Evolutionary conservation across 2,329 filamentous ascomycete species (phyloP).

Genomic region (Neurospora crassa): DNA sequence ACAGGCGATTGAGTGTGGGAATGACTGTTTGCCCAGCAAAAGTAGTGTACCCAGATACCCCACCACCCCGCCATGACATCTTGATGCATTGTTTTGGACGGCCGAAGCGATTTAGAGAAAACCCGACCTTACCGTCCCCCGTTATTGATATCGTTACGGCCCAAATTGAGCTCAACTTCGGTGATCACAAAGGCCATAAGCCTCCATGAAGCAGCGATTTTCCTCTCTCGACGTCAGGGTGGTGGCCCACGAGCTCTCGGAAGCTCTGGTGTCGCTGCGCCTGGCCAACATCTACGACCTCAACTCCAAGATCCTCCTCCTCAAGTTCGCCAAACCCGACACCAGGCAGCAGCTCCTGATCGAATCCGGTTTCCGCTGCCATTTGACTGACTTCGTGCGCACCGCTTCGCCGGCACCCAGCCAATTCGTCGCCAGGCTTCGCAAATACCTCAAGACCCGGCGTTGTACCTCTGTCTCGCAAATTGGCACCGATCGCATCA

Average conservation of each 20-base stretch:
- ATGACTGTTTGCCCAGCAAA: not conserved
- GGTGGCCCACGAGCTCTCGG: slow-evolving; percentile 85
- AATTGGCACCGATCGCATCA: slow-evolving; percentile 85
- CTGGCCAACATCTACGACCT: slow-evolving; percentile 94
- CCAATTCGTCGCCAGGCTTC: slow-evolving; percentile 71
- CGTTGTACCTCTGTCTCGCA: slow-evolving; percentile 73
- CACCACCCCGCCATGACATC: slow-evolving; percentile 9
- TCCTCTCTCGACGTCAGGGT: slow-evolving; percentile 77
- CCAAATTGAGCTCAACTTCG: not conserved
- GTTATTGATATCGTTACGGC: not conserved
- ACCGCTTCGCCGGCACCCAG: slow-evolving; percentile 79
- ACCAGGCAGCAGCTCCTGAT: slow-evolving; percentile 83
- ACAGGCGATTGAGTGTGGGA: too few species aligned
- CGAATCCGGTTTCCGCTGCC: slow-evolving; percentile 92
- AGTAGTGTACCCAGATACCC: not conserved
- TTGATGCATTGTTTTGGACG: not conserved
- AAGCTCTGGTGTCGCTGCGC: slow-evolving; percentile 65
- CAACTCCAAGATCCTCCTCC: slow-evolving; percentile 85
- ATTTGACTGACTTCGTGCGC: slow-evolving; percentile 83
- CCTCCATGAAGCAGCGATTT: slow-evolving; percentile 67
- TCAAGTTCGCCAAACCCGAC: slow-evolving; percentile 90
- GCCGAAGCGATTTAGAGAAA: not conserved
- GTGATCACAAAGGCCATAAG: not conserved
- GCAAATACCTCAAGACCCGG: slow-evolving; percentile 81
- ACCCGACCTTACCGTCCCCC: not conserved